phyloP scores from a whole-genome alignment of 805 yeast genomes.

The Nakazawaea anatomiae region DNA sequence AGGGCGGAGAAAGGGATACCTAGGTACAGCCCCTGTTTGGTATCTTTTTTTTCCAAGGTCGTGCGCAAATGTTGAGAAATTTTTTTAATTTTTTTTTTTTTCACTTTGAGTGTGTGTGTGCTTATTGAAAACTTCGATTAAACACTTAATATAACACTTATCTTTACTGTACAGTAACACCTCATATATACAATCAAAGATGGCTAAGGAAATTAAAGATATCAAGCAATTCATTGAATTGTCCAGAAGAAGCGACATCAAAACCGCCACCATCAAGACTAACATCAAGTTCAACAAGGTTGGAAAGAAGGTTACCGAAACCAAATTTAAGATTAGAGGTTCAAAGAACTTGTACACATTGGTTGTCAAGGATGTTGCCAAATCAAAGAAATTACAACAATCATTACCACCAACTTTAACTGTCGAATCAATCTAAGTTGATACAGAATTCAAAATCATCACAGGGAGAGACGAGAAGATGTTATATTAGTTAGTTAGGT shows the following conservation, averaged over 20 bases:
- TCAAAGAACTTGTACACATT: constrained; percentile 90
- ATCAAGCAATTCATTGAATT: constrained; percentile 96
- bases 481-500: neutral
- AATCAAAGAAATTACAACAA: constrained; percentile 96
- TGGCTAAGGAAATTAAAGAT: constrained; percentile 74
- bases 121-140: too few relatives aligned
- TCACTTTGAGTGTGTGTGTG: too few relatives aligned
- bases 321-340: constrained; percentile 99
- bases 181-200: neutral
- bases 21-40: too few relatives aligned
- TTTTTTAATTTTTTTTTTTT: too few relatives aligned
- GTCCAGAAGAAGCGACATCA: constrained; percentile 94
- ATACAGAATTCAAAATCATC: neutral
- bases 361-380: constrained; percentile 90
- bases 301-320: constrained; percentile 85
- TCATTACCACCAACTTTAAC: constrained; percentile 90
- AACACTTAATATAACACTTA: too few relatives aligned
- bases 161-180: too few relatives aligned
- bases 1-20: too few relatives aligned
- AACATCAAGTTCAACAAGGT: constrained; percentile 75
- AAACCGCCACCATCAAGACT: constrained; percentile 89
- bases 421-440: constrained; percentile 10
- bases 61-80: too few relatives aligned
- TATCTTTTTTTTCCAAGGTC: too few relatives aligned
- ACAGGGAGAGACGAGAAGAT: neutral